phyloP scores from a whole-genome alignment of 2,329 filamentous ascomycete species.

The Alternaria burnsii region DNA sequence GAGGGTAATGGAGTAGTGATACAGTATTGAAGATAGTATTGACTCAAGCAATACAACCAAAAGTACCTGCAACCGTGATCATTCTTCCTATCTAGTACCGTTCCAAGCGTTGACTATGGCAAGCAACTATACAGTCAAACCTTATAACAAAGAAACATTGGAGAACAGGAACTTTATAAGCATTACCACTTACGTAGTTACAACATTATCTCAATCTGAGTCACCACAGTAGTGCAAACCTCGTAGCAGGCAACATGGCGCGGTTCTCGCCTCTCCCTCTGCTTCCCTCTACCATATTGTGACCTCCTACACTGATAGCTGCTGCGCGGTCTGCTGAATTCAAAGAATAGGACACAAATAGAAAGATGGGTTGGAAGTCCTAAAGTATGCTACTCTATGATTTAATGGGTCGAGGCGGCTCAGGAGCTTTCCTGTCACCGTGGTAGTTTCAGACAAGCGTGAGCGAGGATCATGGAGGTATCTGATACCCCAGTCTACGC shows the following conservation, averaged over 20 bases:
- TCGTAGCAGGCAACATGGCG: background rate
- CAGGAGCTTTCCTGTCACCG: background rate
- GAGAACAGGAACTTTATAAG: no score
- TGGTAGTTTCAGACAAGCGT: background rate
- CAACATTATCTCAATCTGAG: no score
- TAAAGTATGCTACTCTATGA: background rate
- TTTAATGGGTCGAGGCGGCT: no score
- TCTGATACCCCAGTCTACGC: background rate
- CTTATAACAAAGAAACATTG: no score
- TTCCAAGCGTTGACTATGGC: no score
- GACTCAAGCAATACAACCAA: background rate
- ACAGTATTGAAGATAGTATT: background rate
- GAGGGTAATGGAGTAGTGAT: background rate
- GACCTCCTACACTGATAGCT: background rate
- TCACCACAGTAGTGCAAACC: background rate
- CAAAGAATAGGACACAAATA: background rate
- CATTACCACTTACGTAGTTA: no score
- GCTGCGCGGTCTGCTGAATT: background rate
- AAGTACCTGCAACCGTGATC: background rate
- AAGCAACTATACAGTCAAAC: no score
- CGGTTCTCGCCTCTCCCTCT: background rate
- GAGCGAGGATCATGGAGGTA: background rate
- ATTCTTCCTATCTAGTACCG: background rate
- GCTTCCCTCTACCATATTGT: background rate
- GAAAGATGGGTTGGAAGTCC: background rate